A percentile compares a stretch with the other conserved stretches of the same genome.
phyloP scores from a whole-genome alignment of 1,284 basidiomycete species.

The Golubevia pallescens region DNA sequence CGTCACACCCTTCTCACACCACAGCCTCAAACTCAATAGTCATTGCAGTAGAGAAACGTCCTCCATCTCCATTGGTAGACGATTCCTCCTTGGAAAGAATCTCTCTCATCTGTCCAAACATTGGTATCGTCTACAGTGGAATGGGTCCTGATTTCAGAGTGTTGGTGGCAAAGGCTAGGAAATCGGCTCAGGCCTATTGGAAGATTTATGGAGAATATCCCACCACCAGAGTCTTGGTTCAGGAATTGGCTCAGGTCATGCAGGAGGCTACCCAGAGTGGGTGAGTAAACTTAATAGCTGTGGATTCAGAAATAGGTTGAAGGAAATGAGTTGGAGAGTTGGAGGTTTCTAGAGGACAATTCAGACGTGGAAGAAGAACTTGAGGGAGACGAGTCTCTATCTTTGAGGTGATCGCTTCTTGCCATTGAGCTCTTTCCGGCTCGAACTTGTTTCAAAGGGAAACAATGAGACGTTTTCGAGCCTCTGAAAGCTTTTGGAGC shows the following conservation, averaged over 20 bases:
- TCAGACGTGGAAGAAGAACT: no score
- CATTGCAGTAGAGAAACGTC: conserved; percentile 98
- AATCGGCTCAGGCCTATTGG: conserved; percentile 98
- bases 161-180: conserved; percentile 88
- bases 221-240: conserved; percentile 92
- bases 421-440: no score
- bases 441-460: no score
- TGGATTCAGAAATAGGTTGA: no score
- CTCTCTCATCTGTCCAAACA: conserved; percentile 94
- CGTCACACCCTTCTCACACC: conserved; percentile 9
- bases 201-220: conserved; percentile 99
- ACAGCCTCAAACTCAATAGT: conserved; percentile 94
- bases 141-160: conserved; percentile 99
- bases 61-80: conserved; percentile 95
- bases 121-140: conserved; percentile 97
- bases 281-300: conserved; percentile 68
- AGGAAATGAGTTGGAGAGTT: background rate
- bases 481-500: no score
- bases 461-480: no score
- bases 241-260: conserved; percentile 97
- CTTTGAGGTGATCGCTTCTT: no score
- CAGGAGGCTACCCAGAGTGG: conserved; percentile 98
- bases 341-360: background rate
- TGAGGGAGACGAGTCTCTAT: no score
- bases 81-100: conserved; percentile 96